Evolutionary conservation across 345 rosid genomes (phyloP).

Genomic region (Gossypium anomalum): DNA sequence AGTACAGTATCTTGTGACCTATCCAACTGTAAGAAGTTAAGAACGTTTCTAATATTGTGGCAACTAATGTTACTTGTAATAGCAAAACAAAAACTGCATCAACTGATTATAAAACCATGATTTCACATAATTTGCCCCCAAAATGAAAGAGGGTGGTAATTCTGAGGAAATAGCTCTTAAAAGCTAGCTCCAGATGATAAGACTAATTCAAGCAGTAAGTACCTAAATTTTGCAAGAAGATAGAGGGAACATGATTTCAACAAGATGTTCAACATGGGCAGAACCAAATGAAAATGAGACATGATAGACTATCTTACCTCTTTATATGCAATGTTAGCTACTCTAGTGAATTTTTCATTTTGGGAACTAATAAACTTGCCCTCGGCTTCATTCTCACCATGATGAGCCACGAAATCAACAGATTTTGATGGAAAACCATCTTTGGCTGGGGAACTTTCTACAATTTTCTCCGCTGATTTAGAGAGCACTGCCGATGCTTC

Average conservation of each 20-base stretch:
- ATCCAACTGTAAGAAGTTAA: constrained; percentile 51
- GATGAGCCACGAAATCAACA: constrained; percentile 12
- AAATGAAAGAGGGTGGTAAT: neutral
- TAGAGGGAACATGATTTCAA: neutral
- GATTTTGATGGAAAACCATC: constrained; percentile 18
- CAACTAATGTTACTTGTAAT: constrained; percentile 11
- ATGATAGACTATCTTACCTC: constrained; percentile 34
- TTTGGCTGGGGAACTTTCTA: constrained; percentile 17
- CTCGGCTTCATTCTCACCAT: constrained; percentile 17
- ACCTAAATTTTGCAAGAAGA: neutral
- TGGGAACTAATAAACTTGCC: constrained; percentile 17
- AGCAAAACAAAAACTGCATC: constrained; percentile 14
- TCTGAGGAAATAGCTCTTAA: neutral
- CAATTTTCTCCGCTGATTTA: constrained; percentile 21
- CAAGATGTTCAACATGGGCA: neutral
- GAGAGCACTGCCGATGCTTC: constrained; percentile 24
- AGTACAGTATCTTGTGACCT: constrained; percentile 39
- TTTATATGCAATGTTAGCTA: constrained; percentile 16
- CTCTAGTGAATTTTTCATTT: constrained; percentile 18
- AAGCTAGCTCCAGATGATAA: neutral
- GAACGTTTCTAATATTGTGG: constrained; percentile 27
- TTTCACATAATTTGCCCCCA: neutral
- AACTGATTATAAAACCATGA: constrained; percentile 20
- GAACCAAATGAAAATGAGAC: neutral
- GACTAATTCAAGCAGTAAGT: neutral